A percentile compares a stretch with the other conserved stretches of the same genome.
phyloP scores from a whole-genome alignment of 257 asterid species.

The Solanum neorickii region DNA sequence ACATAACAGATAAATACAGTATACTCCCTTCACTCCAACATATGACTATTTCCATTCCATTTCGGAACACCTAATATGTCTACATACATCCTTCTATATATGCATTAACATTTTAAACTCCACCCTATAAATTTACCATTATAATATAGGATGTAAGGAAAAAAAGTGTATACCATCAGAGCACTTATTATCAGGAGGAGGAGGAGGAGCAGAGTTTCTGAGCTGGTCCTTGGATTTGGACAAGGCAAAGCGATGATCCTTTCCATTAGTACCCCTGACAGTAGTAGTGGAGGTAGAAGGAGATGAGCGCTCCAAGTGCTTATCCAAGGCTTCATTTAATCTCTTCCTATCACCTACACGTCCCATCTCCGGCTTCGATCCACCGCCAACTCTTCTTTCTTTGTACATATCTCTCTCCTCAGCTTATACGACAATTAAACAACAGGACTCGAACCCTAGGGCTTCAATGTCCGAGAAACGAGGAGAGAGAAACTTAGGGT shows the following conservation, averaged over 20 bases:
- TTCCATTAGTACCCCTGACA: slow-evolving; percentile 11
- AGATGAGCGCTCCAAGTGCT: slow-evolving; percentile 31
- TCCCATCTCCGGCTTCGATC: slow-evolving; percentile 33
- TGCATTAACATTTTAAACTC: background rate
- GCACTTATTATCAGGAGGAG: slow-evolving; percentile 14
- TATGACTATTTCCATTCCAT: background rate
- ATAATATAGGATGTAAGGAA: background rate
- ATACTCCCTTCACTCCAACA: background rate
- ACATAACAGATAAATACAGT: background rate
- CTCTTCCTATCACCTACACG: slow-evolving; percentile 35
- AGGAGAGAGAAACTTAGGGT: slow-evolving; percentile 2
- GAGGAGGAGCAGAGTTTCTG: background rate
- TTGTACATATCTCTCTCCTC: slow-evolving; percentile 19
- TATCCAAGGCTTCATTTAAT: slow-evolving; percentile 40
- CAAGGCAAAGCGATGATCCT: slow-evolving; percentile 13
- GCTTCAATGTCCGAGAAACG: background rate
- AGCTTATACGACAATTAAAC: slow-evolving; percentile 1
- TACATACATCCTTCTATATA: background rate
- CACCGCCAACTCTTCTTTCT: slow-evolving; percentile 28
- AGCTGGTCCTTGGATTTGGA: slow-evolving; percentile 14
- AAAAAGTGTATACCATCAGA: slow-evolving; percentile 9
- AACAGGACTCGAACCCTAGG: background rate
- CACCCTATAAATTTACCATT: background rate
- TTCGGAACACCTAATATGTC: background rate
- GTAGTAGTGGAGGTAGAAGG: slow-evolving; percentile 22